Base-by-base conservation (phyloP, 192 early-diverging fungal genomes). In the Oehlia diaphana region DNA sequence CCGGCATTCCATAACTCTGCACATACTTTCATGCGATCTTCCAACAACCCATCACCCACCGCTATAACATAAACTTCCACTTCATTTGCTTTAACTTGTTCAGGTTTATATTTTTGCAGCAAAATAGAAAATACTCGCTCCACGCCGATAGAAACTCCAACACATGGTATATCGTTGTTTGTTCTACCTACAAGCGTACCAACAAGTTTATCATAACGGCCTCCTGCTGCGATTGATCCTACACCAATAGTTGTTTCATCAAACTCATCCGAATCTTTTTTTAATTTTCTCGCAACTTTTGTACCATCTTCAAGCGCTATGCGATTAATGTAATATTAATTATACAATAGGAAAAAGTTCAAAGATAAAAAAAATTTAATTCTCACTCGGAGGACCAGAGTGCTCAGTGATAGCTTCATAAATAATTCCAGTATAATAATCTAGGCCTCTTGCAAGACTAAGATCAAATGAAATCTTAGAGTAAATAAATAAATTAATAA, bases 351-450 rank as follows among this genome's bases (percentile, higher is more conserved):
- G 35, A 37, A 37, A 37, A 76, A 33, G 47, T 26, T 44, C 35
- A 31, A 42, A n/a, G 42, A 5, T 16, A 21, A 67, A 14, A 8
- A 63, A 65, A 71, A 4, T 14, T 65, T 35, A 33, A 9, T 26
- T 79, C 83, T 76, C 84, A 87, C 87, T 89, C 49, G 86, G 89
- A 37, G 87, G 86, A n/a, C 86, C 86, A 8, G 89, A 88, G 33
- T 83, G 84, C 61, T 90, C 87, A 13, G 87, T 84, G 9, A 99
- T 94, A 9, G 96, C 98, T 83, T 99, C 98, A 84, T 98, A 99
- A 82, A 99, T 99, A 68, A 98, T 92, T 35, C 98, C 98, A 53
- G 98, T 99, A 87, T 99, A 99, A 84, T 99, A 99, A 83, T 99
- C 98, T 61, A 99, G 82, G 37, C 98, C 98, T 61, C 98, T 91